Percentiles rank a stretch among this genome's conserved stretches.
Evolutionary conservation across 805 yeast genomes (phyloP).

Genomic region (Pichia sporocuriosa): DNA sequence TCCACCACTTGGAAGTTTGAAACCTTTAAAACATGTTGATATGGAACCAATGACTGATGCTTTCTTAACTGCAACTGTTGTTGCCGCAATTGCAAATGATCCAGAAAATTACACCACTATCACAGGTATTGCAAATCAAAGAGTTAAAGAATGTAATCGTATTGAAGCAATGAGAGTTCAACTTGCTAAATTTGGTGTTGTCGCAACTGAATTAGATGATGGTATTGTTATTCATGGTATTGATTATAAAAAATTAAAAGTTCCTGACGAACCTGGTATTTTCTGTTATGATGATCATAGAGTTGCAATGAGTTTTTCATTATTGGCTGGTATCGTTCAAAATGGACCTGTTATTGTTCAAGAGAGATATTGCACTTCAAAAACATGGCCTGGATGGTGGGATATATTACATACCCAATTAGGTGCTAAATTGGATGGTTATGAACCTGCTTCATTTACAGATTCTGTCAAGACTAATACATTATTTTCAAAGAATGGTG

Average conservation of each 20-base stretch:
- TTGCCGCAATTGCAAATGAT: slow-evolving; percentile 77
- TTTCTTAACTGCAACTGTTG: slow-evolving; percentile 91
- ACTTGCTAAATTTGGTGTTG: slow-evolving; percentile 85
- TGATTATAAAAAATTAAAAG: slow-evolving; percentile 39
- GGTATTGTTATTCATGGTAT: slow-evolving; percentile 86
- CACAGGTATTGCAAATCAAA: slow-evolving; percentile 94
- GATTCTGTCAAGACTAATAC: slow-evolving; percentile 11
- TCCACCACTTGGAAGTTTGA: slow-evolving; percentile 63
- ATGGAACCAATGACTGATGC: slow-evolving; percentile 99
- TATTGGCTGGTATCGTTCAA: slow-evolving; percentile 63
- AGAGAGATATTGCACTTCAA: slow-evolving; percentile 89
- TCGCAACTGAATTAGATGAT: slow-evolving; percentile 78
- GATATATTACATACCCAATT: slow-evolving; percentile 72
- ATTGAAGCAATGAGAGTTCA: slow-evolving; percentile 91
- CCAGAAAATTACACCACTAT: slow-evolving; percentile 61
- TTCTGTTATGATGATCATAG: slow-evolving; percentile 91
- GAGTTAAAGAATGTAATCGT: slow-evolving; percentile 96
- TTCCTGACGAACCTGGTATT: slow-evolving; percentile 58
- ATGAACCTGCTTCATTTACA: slow-evolving; percentile 35
- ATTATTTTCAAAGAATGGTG: slow-evolving; percentile 31
- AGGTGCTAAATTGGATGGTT: slow-evolving; percentile 63
- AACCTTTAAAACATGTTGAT: slow-evolving; percentile 70
- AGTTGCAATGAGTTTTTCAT: slow-evolving; percentile 95
- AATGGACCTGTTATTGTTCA: slow-evolving; percentile 59
- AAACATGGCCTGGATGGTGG: slow-evolving; percentile 99